These are phyloP conservation scores for Pleurotus salmoneostramineus DNA, from an alignment of 768 basidiomycete genomes.

Conservation along the genomic window DNA sequence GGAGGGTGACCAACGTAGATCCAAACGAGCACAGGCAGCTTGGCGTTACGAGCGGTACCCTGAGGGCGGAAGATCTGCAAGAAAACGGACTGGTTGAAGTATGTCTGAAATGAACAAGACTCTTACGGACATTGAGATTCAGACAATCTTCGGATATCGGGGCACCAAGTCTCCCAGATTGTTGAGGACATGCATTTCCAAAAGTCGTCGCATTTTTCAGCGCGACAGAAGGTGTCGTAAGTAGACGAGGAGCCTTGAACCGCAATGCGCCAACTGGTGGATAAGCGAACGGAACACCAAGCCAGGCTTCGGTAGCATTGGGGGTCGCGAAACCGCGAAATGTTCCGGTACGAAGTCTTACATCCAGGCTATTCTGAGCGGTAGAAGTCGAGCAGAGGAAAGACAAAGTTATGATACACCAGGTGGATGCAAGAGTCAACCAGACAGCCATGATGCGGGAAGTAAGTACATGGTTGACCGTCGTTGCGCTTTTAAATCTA, in stretches of 20 bases:
- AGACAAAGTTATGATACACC: not conserved
- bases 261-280: conserved; percentile 41
- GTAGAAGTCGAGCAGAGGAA: not conserved
- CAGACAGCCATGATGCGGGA: not conserved
- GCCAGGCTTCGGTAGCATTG: conserved; percentile 39
- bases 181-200: conserved; percentile 42
- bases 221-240: conserved; percentile 19
- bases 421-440: not conserved
- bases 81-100: not conserved
- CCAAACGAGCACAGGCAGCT: conserved; percentile 14
- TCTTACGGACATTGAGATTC: conserved; percentile 30
- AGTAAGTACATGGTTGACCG: not conserved
- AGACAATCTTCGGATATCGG: conserved; percentile 40
- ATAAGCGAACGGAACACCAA: conserved; percentile 47
- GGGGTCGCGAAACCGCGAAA: conserved; percentile 30
- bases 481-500: too few relatives aligned
- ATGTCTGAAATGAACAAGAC: not conserved
- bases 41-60: conserved; percentile 5
- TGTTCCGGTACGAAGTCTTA: conserved; percentile 25
- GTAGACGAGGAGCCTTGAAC: conserved; percentile 37
- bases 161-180: conserved; percentile 23
- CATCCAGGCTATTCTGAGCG: conserved; percentile 6
- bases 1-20: conserved; percentile 4
- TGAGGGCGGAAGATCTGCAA: conserved; percentile 16
- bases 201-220: conserved; percentile 32